Evolutionary conservation across 305 asterid species (phyloP), one percentile per base, ranked within the genome.

Genomic region (Fraxinus nigra): DNA sequence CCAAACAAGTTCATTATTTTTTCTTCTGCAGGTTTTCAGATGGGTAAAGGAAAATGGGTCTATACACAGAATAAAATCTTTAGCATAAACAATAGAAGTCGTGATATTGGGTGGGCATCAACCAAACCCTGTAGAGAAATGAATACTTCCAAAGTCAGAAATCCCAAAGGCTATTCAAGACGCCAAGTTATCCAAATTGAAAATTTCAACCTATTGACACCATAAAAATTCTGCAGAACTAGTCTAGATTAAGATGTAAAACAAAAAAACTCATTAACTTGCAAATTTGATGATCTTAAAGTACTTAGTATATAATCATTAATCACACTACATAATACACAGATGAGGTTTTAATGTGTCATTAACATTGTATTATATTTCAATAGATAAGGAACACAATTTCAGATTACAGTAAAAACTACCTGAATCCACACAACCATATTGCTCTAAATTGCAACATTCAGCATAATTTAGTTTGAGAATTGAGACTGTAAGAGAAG

Each of bases 81-180:
- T 43, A 22, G 13, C 75, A 13, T 74, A 69, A 87, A 81, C 34
- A 81, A 85, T 7, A 35, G 34, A 76, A 81, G 78, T 54, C 22
- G 83, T 63, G 10, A 40, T 33, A 59, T 35, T 37, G 77, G 81
- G 75, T 34, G 7, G 7, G 76, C 59, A 83, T 92, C 89, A 92
- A 81, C 93, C 95, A 80, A 92, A 89, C 67, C 98, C 97, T 92
- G 95, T 89, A 88, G 69, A 79, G 30, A 40, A 61, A 79, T 73
- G 61, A 59, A 37, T 33, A 65, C 37, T 37, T 37, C 46, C 1
- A 46, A 26, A 79, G 81, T 89, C 90, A 88, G 83, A 26, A 67
- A 78, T 73, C 79, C 7, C 22, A 4, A 67, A 69, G 28, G 38
- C 26, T 20, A 51, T 16, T 51, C 61, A 51, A 51, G 63, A 51